phyloP scores from a whole-genome alignment of 2,329 filamentous ascomycete genomes.

The Aspergillus aculeatinus region DNA sequence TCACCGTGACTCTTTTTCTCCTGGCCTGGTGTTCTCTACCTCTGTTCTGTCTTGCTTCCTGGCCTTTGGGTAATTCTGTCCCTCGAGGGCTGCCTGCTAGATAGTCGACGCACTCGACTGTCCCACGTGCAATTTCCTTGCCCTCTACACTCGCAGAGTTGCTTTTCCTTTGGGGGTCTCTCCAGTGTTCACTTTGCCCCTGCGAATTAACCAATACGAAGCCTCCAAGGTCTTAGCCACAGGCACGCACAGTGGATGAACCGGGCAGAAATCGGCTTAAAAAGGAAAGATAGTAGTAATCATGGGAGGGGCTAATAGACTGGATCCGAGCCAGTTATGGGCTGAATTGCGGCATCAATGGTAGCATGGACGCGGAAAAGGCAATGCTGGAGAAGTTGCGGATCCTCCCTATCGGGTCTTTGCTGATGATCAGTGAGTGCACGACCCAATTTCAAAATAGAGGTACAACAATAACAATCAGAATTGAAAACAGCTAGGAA shows the following conservation, averaged over 20 bases:
- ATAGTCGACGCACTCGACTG: not conserved
- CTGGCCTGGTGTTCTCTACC: not conserved
- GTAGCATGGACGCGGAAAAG: conserved; percentile 24
- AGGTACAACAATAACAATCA: conserved; percentile 13
- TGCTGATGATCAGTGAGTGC: conserved; percentile 12
- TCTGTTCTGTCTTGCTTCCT: conserved; percentile 4
- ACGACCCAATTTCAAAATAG: conserved; percentile 9
- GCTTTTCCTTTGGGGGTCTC: not conserved
- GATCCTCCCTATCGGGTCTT: conserved; percentile 17
- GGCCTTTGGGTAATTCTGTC: not conserved
- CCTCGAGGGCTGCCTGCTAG: not conserved
- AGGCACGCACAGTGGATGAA: conserved; percentile 5
- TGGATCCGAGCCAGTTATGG: conserved; percentile 19
- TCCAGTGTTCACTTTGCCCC: not conserved
- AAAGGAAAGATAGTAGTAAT: conserved; percentile 7
- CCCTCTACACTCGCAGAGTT: not conserved
- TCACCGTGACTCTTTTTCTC: conserved; percentile 1
- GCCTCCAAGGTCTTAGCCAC: conserved; percentile 5
- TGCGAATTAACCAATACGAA: conserved; percentile 10
- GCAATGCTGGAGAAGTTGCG: conserved; percentile 22
- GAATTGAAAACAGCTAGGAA: conserved; percentile 5
- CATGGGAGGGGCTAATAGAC: conserved; percentile 19
- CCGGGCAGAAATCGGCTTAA: conserved; percentile 8
- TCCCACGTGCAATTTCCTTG: not conserved
- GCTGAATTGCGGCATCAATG: conserved; percentile 19